Percentiles rank a stretch among this genome's conserved stretches.
Conservation (phyloP, 306 rosid genomes). For the Urtica urens region DNA sequence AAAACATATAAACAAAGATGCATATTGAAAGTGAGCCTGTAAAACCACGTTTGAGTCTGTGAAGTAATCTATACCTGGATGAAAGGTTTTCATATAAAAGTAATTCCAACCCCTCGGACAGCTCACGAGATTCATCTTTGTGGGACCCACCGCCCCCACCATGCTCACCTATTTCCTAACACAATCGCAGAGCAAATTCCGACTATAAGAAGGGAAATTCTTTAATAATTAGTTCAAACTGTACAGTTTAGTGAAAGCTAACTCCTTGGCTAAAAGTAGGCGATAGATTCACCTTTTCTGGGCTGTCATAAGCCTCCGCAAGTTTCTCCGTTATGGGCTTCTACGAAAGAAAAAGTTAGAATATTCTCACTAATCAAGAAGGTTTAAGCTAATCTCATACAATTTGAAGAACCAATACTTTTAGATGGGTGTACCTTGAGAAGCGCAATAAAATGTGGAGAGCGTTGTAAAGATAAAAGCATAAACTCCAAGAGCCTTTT, state of each 20-base stretch:
- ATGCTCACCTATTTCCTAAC: constrained; percentile 98
- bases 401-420: not conserved
- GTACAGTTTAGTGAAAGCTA: too few relatives aligned
- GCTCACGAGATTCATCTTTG: too few relatives aligned
- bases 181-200: constrained; percentile 83
- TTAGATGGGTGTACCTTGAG: constrained; percentile 49
- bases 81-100: too few relatives aligned
- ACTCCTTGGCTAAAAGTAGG: too few relatives aligned
- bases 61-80: too few relatives aligned
- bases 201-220: constrained; percentile 37
- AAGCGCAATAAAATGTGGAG: constrained; percentile 71
- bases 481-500: constrained; percentile 76
- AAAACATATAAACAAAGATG: constrained; percentile 8
- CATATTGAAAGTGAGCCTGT: not conserved
- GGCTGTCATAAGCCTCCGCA: constrained; percentile 81
- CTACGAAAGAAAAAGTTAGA: constrained; percentile 41
- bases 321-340: constrained; percentile 87
- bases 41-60: not conserved
- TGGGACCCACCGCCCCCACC: constrained; percentile 90
- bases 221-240: constrained; percentile 9
- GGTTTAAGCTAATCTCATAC: too few relatives aligned
- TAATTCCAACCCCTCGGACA: too few relatives aligned
- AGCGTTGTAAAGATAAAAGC: too few relatives aligned
- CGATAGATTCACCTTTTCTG: too few relatives aligned
- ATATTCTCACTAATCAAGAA: not conserved